phyloP scores from a whole-genome alignment of 257 asterid genomes.

The Solanum boliviense region DNA sequence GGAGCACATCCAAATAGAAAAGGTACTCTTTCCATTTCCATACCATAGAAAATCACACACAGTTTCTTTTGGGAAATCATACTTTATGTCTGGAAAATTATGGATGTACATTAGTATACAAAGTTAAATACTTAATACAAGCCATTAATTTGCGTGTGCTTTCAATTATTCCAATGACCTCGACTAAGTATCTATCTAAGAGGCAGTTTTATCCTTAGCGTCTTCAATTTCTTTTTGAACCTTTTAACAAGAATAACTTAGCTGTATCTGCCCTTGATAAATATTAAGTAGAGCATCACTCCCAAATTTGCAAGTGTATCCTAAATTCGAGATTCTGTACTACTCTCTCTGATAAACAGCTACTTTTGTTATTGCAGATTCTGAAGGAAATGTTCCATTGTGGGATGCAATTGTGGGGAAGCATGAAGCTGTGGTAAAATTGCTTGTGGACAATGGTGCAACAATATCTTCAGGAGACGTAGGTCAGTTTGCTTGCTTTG shows the following conservation, averaged over 20 bases:
- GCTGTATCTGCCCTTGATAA: neutral
- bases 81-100: neutral
- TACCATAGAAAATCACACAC: neutral
- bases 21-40: slow-evolving; percentile 30
- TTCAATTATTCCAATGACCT: neutral
- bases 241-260: neutral
- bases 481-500: slow-evolving; percentile 53
- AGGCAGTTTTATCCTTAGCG: neutral
- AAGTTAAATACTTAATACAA: neutral
- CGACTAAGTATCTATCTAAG: neutral
- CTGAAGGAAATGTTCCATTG: slow-evolving; percentile 68
- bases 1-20: slow-evolving; percentile 61
- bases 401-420: slow-evolving; percentile 67
- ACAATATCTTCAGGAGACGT: slow-evolving; percentile 46
- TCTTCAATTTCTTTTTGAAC: neutral
- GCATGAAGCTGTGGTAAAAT: slow-evolving; percentile 32
- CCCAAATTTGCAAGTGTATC: neutral
- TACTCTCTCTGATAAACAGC: neutral
- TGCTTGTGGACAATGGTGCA: slow-evolving; percentile 53
- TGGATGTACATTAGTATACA: neutral
- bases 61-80: neutral
- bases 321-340: neutral
- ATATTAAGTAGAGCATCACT: neutral
- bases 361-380: slow-evolving; percentile 3
- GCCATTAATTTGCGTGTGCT: neutral